phyloP scores from a whole-genome alignment of 495 filamentous ascomycete species.

The Aspergillus avenaceus region DNA sequence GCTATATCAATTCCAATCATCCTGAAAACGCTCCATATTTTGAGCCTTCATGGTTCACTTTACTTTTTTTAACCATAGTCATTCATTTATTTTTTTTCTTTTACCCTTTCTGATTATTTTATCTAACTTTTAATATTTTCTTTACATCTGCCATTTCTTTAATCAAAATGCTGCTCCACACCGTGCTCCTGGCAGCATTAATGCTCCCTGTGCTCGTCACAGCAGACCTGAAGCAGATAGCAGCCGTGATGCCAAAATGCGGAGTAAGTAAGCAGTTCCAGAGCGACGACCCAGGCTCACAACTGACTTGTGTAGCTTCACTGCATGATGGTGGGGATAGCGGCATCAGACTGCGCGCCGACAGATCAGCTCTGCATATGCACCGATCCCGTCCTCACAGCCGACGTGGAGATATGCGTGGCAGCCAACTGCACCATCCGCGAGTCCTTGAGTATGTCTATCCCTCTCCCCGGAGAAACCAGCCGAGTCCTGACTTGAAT shows the following conservation, averaged over 20 bases:
- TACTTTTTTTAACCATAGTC: not conserved
- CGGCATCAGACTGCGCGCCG: conserved; percentile 17
- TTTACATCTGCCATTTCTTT: too few relatives aligned
- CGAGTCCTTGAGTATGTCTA: conserved; percentile 21
- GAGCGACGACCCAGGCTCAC: not conserved
- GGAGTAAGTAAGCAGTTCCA: conserved; percentile 1
- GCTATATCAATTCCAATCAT: too few relatives aligned
- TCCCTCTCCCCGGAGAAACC: not conserved
- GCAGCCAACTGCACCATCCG: conserved; percentile 14
- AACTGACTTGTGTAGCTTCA: conserved; percentile 13
- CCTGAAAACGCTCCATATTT: too few relatives aligned
- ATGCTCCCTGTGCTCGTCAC: not conserved
- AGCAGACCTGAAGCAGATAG: conserved; percentile 3
- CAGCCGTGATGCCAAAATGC: conserved; percentile 4
- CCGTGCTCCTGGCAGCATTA: not conserved
- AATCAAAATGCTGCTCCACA: not conserved
- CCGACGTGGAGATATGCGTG: conserved; percentile 17
- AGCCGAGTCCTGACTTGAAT: not conserved
- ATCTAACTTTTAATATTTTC: too few relatives aligned
- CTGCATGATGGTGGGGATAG: conserved; percentile 20
- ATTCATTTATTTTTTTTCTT: not conserved
- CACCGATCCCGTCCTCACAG: conserved; percentile 15
- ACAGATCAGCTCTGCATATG: conserved; percentile 27
- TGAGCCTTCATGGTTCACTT: too few relatives aligned
- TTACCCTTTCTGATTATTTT: too few relatives aligned